These are phyloP conservation scores for Tylopilus plumbeoviolaceoides DNA, from an alignment of 768 basidiomycete genomes.

Conservation along the genomic window DNA sequence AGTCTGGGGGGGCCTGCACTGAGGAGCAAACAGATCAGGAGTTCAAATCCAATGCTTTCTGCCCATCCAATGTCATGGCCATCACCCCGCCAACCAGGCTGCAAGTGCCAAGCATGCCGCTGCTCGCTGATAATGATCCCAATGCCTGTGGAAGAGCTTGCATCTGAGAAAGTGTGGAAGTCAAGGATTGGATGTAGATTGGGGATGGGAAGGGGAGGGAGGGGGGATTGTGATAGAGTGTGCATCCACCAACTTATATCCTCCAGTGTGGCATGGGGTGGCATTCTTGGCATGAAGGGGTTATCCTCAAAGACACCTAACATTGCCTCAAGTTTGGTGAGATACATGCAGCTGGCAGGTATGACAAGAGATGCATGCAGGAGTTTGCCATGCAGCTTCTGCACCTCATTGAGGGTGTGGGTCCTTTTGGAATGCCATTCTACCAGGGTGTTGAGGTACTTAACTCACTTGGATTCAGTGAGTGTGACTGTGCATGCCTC, in stretches of 20 bases:
- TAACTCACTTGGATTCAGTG: not conserved
- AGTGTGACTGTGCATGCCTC: not conserved
- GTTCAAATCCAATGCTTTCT: slow-evolving; percentile 8
- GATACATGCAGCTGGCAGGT: slow-evolving; percentile 21
- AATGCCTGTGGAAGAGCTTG: no score
- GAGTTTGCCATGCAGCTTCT: not conserved
- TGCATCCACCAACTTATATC: no score
- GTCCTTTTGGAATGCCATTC: not conserved
- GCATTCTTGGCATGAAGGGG: not conserved
- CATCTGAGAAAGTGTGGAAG: no score
- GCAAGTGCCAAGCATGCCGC: no score
- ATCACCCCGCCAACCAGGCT: no score
- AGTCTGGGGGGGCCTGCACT: no score
- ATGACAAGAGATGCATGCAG: slow-evolving; percentile 30
- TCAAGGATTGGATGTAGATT: no score
- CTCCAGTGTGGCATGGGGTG: no score
- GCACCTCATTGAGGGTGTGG: not conserved
- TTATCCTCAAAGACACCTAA: slow-evolving; percentile 25
- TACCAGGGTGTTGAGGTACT: not conserved
- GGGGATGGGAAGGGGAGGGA: no score
- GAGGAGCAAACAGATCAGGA: no score
- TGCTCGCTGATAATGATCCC: no score
- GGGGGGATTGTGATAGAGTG: no score
- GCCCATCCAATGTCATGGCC: slow-evolving; percentile 43
- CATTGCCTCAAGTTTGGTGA: slow-evolving; percentile 28